Base-by-base conservation (phyloP, 1,284 basidiomycete species). In the Ganoderma sp. region DNA sequence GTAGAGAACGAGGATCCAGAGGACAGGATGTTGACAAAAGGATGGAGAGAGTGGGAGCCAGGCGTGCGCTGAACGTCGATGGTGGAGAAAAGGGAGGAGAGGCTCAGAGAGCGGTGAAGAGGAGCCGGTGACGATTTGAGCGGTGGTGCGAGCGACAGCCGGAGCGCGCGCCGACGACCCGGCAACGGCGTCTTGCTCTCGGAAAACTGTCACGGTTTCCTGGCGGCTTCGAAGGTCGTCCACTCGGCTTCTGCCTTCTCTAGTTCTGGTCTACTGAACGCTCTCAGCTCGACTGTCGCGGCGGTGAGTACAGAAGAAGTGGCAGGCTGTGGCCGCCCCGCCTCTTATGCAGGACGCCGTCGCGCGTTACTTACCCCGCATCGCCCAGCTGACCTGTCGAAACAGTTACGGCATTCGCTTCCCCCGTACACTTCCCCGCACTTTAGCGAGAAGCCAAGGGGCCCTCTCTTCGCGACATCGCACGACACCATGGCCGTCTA, bases 91-190 rank as follows among this genome's bases (percentile, higher is more conserved):
- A 61, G 57, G 50, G 28, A 61, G 60, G 32, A 68, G 65, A 32
- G 32, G 5, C 32, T 32, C 5, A 32, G 32, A 67, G 61, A 66
- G 43, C 15, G 63, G 28, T 61, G 61, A 61, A 59, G 60, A 61
- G 58, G 50, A 41, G 45, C 60, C 56, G 63, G 64, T 68, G 67
- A 69, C 71, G 66, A 63, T 59, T 64, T 54, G 43, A 63, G 63
- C 61, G 67, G 68, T 66, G 67, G 68, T 69, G 68, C 68, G 70
- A 67, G 32, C 66, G 37, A 39, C 37, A 22, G 67, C 69, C 71
- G 71, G 67, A 67, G 68, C 71, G 71, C 71, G 61, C 63, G 71
- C 68, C 67, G 70, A 45, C 19, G 54, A 61, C 54, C 59, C 58
- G 56, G 34, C 58, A 60, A 60, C 1, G 25, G 22, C 39, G 37